Conservation (phyloP, 192 early-diverging fungal species). For the Coemansia sp. region DNA sequence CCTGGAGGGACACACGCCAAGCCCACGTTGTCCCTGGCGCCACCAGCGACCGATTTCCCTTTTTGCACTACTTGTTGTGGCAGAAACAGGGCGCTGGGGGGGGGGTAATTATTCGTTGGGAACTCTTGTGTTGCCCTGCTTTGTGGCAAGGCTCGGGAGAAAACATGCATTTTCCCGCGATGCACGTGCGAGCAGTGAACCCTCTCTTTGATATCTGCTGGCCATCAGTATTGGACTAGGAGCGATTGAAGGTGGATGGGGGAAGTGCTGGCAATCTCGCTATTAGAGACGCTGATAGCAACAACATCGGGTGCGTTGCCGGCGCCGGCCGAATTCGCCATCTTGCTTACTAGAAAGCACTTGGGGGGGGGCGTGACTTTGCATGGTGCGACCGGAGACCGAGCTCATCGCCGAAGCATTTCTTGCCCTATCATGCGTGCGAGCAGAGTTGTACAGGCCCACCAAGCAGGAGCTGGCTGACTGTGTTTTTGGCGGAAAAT, state of each 20-base stretch:
- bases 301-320: neutral
- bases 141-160: neutral
- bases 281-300: neutral
- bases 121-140: conserved; percentile 1
- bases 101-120: neutral
- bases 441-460: neutral
- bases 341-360: neutral
- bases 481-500: neutral
- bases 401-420: neutral
- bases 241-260: neutral
- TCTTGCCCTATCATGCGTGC: neutral
- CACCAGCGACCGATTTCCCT: neutral
- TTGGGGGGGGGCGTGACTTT: neutral
- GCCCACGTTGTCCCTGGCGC: neutral
- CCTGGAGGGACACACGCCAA: neutral
- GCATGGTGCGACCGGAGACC: neutral
- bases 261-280: neutral
- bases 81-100: neutral
- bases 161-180: neutral
- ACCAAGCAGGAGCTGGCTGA: neutral
- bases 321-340: neutral
- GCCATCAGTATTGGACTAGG: neutral
- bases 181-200: neutral
- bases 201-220: neutral
- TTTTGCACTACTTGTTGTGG: neutral